phyloP scores from a whole-genome alignment of 106 monocot species.

The Agapanthus africanus region DNA sequence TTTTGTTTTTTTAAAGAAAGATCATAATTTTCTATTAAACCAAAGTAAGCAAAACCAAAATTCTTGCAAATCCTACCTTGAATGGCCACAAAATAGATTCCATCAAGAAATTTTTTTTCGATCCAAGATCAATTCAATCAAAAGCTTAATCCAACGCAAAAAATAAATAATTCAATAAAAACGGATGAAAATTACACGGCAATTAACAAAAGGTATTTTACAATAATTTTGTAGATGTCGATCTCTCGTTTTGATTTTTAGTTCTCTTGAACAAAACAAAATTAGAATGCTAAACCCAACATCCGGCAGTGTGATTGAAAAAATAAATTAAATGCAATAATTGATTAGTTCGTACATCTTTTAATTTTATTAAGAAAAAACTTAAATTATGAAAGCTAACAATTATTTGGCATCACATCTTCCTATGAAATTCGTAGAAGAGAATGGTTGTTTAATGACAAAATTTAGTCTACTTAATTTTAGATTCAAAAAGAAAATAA shows the following conservation, averaged over 20 bases:
- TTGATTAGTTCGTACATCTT: too few species aligned
- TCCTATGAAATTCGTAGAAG: too few species aligned
- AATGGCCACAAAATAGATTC: neutral
- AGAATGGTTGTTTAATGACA: too few species aligned
- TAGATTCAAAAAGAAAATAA: too few species aligned
- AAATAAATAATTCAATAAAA: neutral
- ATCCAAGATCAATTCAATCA: neutral
- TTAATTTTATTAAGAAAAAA: too few species aligned
- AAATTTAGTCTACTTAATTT: too few species aligned
- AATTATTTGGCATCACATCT: too few species aligned
- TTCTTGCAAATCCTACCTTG: slow-evolving; percentile 4
- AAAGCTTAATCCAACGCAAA: neutral
- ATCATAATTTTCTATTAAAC: neutral
- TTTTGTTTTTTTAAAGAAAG: neutral
- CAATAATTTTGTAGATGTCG: slow-evolving; percentile 7
- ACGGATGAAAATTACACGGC: neutral
- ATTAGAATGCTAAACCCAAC: too few species aligned
- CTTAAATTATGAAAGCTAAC: too few species aligned
- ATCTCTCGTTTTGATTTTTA: neutral
- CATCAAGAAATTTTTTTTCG: slow-evolving; percentile 1
- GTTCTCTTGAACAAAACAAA: too few species aligned
- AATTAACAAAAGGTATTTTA: slow-evolving; percentile 16
- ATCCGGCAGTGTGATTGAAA: too few species aligned
- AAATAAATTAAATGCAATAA: too few species aligned
- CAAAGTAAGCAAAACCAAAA: slow-evolving; percentile 5